phyloP scores from a whole-genome alignment of 2,329 filamentous ascomycete species.

The Fusarium neocosmosporiellum region DNA sequence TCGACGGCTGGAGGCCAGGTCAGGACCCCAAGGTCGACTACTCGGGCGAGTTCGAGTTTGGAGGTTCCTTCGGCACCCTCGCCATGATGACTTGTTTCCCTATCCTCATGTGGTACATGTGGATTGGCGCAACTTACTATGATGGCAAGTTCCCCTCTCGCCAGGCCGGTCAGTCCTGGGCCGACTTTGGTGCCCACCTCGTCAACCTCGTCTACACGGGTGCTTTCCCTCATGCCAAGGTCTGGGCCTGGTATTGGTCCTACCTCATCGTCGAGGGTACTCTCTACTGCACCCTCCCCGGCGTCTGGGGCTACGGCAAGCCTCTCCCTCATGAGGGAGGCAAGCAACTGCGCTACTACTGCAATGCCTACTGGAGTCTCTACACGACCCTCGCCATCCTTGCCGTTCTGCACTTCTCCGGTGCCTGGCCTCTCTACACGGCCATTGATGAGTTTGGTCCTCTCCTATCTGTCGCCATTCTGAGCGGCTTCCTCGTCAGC shows the following conservation, averaged over 20 bases:
- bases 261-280: conserved; percentile 88
- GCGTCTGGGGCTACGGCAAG: conserved; percentile 89
- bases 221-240: conserved; percentile 83
- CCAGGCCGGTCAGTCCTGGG: conserved; percentile 71
- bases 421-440: conserved; percentile 88
- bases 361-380: conserved; percentile 87
- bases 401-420: conserved; percentile 80
- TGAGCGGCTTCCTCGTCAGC: conserved; percentile 87
- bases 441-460: conserved; percentile 96
- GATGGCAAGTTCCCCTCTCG: conserved; percentile 82
- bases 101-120: conserved; percentile 99
- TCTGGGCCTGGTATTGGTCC: conserved; percentile 94
- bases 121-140: conserved; percentile 95
- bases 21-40: conserved; percentile 72
- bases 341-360: conserved; percentile 93
- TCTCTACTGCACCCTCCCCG: conserved; percentile 87
- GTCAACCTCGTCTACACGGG: conserved; percentile 80
- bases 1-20: conserved; percentile 69
- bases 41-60: conserved; percentile 82
- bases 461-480: conserved; percentile 90
- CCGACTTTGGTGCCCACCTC: conserved; percentile 79
- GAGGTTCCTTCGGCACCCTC: conserved; percentile 82
- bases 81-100: conserved; percentile 94
- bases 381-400: conserved; percentile 84
- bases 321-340: conserved; percentile 84